A percentile compares a stretch with the other conserved stretches of the same genome.
Evolutionary conservation across 108 stramenopile genomes (phyloP).

Genomic region (Nitzschia putrida): DNA sequence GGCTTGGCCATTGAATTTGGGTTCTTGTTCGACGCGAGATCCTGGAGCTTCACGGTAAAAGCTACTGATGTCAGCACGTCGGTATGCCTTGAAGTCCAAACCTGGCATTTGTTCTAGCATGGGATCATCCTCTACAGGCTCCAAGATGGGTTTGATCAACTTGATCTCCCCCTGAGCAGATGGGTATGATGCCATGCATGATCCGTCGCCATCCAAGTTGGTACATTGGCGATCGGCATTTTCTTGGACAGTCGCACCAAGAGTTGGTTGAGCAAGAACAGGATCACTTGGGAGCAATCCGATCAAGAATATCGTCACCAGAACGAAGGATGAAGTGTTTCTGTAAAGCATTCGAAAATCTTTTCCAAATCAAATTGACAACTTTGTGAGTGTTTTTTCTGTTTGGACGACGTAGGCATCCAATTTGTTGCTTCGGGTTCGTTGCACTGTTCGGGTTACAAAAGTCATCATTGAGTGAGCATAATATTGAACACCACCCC

Average conservation of each 20-base stretch:
- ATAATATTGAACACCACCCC: too few relatives aligned
- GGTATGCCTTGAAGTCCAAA: slow-evolving; percentile 40
- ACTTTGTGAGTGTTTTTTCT: too few relatives aligned
- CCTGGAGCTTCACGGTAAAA: slow-evolving; percentile 49
- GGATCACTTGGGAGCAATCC: not conserved
- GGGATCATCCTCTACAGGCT: slow-evolving; percentile 35
- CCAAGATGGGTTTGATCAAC: not conserved
- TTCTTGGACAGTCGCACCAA: slow-evolving; percentile 11
- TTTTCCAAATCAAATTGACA: too few relatives aligned
- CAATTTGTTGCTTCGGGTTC: slow-evolving; percentile 8
- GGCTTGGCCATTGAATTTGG: slow-evolving; percentile 46
- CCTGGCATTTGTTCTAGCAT: slow-evolving; percentile 33
- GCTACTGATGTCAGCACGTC: slow-evolving; percentile 44
- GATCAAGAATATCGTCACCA: not conserved
- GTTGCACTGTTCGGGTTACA: slow-evolving; percentile 5
- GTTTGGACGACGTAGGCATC: too few relatives aligned
- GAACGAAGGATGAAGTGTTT: not conserved
- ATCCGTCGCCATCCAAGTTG: not conserved
- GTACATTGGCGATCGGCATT: slow-evolving; percentile 15
- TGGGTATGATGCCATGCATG: not conserved
- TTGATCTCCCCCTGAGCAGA: not conserved
- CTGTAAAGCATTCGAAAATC: too few relatives aligned
- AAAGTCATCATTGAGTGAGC: too few relatives aligned
- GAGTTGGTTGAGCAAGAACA: slow-evolving; percentile 1
- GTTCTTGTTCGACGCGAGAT: slow-evolving; percentile 19